phyloP scores from a whole-genome alignment of 805 yeast genomes.

The Ogataea methanolica region DNA sequence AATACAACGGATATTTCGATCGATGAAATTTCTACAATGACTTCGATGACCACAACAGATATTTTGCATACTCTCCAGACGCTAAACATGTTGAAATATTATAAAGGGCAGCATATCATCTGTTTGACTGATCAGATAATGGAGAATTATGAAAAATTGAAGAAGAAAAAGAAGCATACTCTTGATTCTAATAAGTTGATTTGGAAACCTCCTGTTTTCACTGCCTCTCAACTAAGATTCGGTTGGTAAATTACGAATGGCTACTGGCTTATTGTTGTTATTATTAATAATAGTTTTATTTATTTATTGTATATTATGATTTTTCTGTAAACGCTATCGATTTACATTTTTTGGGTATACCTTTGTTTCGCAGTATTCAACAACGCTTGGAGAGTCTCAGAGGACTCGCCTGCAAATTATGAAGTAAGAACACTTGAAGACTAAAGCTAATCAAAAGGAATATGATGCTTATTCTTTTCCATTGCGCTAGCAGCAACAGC shows the following conservation, averaged over 20 bases:
- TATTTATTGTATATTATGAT: neutral
- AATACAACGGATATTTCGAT: constrained; percentile 53
- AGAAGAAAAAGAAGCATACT: constrained; percentile 64
- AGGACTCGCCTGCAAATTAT: neutral
- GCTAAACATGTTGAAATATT: constrained; percentile 81
- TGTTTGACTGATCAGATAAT: constrained; percentile 79
- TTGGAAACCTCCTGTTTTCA: constrained; percentile 96
- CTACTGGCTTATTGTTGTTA: too few species aligned
- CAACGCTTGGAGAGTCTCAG: neutral
- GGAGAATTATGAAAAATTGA: constrained; percentile 64
- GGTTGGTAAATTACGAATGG: constrained; percentile 62
- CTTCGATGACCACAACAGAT: constrained; percentile 96
- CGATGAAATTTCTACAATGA: constrained; percentile 80
- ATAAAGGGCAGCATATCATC: constrained; percentile 92
- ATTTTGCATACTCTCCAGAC: constrained; percentile 91
- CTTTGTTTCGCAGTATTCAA: neutral
- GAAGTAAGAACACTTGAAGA: too few species aligned
- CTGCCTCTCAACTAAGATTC: constrained; percentile 92
- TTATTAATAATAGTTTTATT: too few species aligned
- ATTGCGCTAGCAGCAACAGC: constrained; percentile 84
- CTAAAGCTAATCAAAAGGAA: constrained; percentile 59
- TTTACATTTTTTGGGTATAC: neutral
- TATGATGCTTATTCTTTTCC: constrained; percentile 32
- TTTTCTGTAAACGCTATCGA: constrained; percentile 1
- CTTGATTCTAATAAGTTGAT: constrained; percentile 66